Evolutionary conservation across 495 filamentous ascomycete species (phyloP), one percentile per base, ranked within the genome.

Genomic region (Oidiodendron maius): DNA sequence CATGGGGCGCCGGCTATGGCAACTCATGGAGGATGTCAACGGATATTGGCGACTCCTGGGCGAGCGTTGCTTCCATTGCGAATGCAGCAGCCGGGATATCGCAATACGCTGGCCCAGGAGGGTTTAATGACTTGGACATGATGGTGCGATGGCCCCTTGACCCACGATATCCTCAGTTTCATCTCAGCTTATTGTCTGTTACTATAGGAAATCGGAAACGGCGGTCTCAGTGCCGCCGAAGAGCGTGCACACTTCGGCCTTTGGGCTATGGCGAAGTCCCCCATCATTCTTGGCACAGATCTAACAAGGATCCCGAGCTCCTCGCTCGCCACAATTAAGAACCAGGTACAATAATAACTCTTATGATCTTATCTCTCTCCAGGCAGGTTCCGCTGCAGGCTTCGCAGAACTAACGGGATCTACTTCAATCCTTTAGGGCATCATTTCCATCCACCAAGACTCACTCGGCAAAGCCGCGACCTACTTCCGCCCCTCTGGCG

Each of bases 171-270:
- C n/a, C n/a, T n/a, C n/a, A n/a, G n/a, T n/a, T n/a, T n/a, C n/a
- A n/a, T n/a, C n/a, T n/a, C n/a, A n/a, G n/a, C n/a, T n/a, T n/a
- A n/a, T n/a, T n/a, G n/a, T n/a, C n/a, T n/a, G n/a, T n/a, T n/a
- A n/a, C n/a, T n/a, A n/a, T n/a, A n/a, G n/a, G 82, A 86, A 52
- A 65, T 86, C 30, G 80, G 81, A 9, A 83, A 82, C 48, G 76
- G 72, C 3, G 63, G 67, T 3, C 60, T 86, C 23, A 81, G 68
- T 2, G 34, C 64, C 1, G 67, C 58, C 4, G 64, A 74, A 55
- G 40, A 52, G 13, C 55, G 61, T 25, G 54, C 63, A 8, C 69
- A 75, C 56, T 68, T 72, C 39, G 62, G 62, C 6, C 48, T 60
- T 21, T 65, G 57, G 67, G 63, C 50, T 13, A 32, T 40, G 6